Evolutionary conservation across 371 early-diverging fungal species (phyloP).

Genomic region (Syncephalastrum racemosum): DNA sequence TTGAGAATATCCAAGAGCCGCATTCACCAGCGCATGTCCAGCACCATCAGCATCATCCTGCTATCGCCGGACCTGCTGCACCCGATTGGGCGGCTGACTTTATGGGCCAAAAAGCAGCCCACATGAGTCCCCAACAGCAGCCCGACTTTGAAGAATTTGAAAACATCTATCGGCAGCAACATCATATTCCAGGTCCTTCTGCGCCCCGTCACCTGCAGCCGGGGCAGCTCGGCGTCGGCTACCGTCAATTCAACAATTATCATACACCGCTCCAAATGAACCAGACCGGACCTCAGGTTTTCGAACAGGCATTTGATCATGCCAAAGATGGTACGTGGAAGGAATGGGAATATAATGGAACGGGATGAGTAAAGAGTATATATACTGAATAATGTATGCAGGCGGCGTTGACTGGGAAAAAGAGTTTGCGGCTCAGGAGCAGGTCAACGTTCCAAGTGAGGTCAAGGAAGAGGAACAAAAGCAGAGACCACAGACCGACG

Average conservation of each 20-base stretch:
- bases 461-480: constrained; percentile 36
- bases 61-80: constrained; percentile 9
- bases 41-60: constrained; percentile 11
- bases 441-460: constrained; percentile 46
- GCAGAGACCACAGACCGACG: constrained; percentile 8
- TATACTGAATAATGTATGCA: constrained; percentile 3
- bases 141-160: constrained; percentile 62
- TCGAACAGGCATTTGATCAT: constrained; percentile 76
- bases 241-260: constrained; percentile 12
- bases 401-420: constrained; percentile 48
- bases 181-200: constrained; percentile 14
- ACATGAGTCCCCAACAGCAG: constrained; percentile 23
- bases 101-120: constrained; percentile 48
- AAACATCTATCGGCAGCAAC: constrained; percentile 48
- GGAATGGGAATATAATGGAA: too few relatives aligned
- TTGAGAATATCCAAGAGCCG: constrained; percentile 46
- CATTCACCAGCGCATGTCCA: neutral
- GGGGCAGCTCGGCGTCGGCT: constrained; percentile 18
- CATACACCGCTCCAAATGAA: constrained; percentile 26
- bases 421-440: constrained; percentile 50
- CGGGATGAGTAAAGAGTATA: neutral
- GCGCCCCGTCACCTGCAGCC: constrained; percentile 12
- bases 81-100: constrained; percentile 74
- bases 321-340: constrained; percentile 51
- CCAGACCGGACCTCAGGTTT: constrained; percentile 57